Base-by-base conservation (phyloP, 495 filamentous ascomycete genomes). In the Bombardia bombarda region DNA sequence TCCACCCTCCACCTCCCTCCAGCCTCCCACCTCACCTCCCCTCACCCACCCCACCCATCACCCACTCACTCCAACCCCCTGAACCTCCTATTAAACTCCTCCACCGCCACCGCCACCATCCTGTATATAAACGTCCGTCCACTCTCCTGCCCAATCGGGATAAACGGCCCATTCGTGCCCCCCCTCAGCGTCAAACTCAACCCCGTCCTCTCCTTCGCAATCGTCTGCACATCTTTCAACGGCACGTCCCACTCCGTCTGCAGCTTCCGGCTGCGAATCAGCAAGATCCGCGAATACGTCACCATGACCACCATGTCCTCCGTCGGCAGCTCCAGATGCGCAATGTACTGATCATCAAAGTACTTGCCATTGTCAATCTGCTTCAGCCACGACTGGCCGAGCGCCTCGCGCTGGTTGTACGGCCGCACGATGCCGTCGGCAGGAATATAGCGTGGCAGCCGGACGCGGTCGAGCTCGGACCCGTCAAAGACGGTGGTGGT, bases 341-440 rank as follows among this genome's bases (percentile, higher is more conserved):
- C 92, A 56, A 98, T 92, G 65, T 98, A 98, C 55, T 89, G 78
- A 62, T 97, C 93, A 66, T 90, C 80, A 76, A 98, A 98, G 69
- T 86, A 95, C 67, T 90, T 93, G 36, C 92, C 92, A 46, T 94
- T 90, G 56, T 97, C 93, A 1, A 92, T 75, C 17, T 94, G 94
- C 70, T 98, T 98, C 51, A 98, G 80, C 92, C 92, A 98, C 69
- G 90, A 94, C 62, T 98, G 92, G 7, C 92, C 92, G 12, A 98
- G 79, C 1, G 92, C 89, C 70, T 98, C 92, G 13, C 92, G 86
- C 61, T 97, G 90, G 12, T 80, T 87, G 70, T 95, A 98, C 5
- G 92, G 93, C 5, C 92, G 83, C 16, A 98, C 89, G 45, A 97
- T 84, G 25, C 90, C 92, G 58, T 97, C 92, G 28, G 80, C 76